A percentile compares a stretch with the other conserved stretches of the same genome.
Evolutionary conservation across 78 protist species (phyloP).

Genomic region (Emiliania huxleyi): DNA sequence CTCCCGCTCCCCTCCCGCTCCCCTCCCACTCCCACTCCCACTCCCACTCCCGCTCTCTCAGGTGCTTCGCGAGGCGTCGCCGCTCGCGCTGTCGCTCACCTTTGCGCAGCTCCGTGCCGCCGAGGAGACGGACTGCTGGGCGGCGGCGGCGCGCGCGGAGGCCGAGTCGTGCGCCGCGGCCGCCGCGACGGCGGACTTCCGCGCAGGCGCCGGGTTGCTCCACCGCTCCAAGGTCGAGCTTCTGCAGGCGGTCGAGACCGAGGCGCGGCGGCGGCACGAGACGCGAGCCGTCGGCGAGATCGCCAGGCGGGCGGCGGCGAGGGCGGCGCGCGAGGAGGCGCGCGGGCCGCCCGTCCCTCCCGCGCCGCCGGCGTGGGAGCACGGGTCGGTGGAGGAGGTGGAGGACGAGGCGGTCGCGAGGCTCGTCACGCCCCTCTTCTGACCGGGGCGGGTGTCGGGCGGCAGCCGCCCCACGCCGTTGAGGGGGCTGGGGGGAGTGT

Average conservation of each 20-base stretch:
- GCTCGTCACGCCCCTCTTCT: neutral
- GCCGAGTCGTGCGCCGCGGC: neutral
- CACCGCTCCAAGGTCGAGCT: neutral
- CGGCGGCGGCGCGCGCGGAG: neutral
- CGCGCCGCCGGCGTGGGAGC: neutral
- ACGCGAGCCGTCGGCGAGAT: neutral
- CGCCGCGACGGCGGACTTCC: neutral
- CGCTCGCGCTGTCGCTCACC: neutral
- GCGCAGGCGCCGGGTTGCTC: neutral
- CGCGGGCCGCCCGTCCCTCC: neutral
- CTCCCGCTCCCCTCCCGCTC: too few species aligned
- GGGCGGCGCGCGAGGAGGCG: neutral
- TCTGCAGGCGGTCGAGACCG: neutral
- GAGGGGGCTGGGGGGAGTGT: too few species aligned
- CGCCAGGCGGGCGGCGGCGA: neutral
- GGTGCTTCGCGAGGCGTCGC: neutral
- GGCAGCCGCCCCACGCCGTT: too few species aligned
- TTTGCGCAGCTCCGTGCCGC: neutral
- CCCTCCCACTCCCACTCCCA: too few species aligned
- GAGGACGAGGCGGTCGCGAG: neutral
- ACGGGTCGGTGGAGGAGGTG: neutral
- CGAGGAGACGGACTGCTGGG: neutral
- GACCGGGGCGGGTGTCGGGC: too few species aligned
- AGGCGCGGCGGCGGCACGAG: neutral
- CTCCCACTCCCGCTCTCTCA: too few species aligned